These are phyloP conservation scores for Trametes cingulata DNA, from an alignment of 768 basidiomycete species.

Conservation along the genomic window DNA sequence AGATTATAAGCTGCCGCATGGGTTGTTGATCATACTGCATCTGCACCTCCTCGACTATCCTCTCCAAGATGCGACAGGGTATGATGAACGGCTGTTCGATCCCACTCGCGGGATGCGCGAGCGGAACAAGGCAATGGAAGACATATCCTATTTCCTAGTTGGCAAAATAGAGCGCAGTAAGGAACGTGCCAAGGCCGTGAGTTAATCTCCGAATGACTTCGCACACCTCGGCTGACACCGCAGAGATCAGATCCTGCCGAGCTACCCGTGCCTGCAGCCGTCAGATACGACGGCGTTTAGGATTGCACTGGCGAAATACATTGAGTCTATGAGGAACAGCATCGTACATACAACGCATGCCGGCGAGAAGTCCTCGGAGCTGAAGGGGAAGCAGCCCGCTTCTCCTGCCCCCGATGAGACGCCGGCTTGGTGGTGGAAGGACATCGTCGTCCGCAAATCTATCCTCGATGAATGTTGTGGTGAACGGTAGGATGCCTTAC, in stretches of 20 bases:
- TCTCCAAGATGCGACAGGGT: constrained; percentile 47
- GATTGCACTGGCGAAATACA: constrained; percentile 50
- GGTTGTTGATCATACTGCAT: constrained; percentile 53
- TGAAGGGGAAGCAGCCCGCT: constrained; percentile 23
- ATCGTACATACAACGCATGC: constrained; percentile 34
- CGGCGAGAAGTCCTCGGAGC: constrained; percentile 9
- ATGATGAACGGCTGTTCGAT: constrained; percentile 51
- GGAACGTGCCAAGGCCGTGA: constrained; percentile 29
- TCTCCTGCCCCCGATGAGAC: neutral
- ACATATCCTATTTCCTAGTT: constrained; percentile 51
- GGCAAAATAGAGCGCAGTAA: constrained; percentile 43
- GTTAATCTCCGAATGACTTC: constrained; percentile 5
- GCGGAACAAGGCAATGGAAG: constrained; percentile 53
- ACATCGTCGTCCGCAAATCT: constrained; percentile 55
- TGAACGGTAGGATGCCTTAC: constrained; percentile 40
- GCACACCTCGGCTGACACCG: neutral
- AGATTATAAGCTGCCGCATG: constrained; percentile 34
- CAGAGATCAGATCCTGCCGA: constrained; percentile 42
- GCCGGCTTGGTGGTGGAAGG: constrained; percentile 55
- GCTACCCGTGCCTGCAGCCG: constrained; percentile 55
- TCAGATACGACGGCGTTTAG: constrained; percentile 53
- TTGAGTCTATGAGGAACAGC: constrained; percentile 47
- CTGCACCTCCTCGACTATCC: constrained; percentile 56
- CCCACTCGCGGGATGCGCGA: constrained; percentile 47
- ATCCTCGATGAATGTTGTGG: constrained; percentile 56